A percentile compares a stretch with the other conserved stretches of the same genome.
Evolutionary conservation across 306 rosid genomes (phyloP).

Genomic region (Sesbania bispinosa): DNA sequence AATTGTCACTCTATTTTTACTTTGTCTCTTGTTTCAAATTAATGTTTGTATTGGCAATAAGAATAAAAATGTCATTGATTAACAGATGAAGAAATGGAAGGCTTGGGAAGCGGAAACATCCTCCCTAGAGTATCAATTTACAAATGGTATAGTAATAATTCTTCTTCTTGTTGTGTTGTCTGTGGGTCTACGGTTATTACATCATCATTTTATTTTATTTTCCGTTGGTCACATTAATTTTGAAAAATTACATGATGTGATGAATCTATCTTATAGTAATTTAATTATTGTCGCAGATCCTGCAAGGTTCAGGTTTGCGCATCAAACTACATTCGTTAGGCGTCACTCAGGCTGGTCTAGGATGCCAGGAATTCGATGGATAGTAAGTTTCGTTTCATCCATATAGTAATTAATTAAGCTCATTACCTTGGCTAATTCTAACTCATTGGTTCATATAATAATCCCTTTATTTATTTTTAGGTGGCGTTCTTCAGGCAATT

Average conservation of each 20-base stretch:
- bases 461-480: conserved; percentile 15
- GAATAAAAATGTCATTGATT: not conserved
- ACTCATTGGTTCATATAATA: not conserved
- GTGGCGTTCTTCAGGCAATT: conserved; percentile 68
- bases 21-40: too few species aligned
- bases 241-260: too few species aligned
- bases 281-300: conserved; percentile 40
- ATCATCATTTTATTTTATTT: too few species aligned
- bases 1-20: too few species aligned
- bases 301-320: conserved; percentile 65
- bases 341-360: conserved; percentile 61
- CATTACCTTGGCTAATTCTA: too few species aligned
- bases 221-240: too few species aligned
- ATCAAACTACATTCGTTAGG: conserved; percentile 62
- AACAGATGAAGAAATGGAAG: conserved; percentile 69
- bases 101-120: conserved; percentile 70
- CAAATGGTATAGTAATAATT: conserved; percentile 68
- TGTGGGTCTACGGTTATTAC: not conserved
- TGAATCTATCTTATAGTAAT: not conserved
- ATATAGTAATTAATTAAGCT: too few species aligned
- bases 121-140: conserved; percentile 60
- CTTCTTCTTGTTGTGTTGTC: not conserved
- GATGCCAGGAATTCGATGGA: conserved; percentile 60
- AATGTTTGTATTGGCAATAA: too few species aligned
- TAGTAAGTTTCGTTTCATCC: conserved; percentile 52